Percentiles rank a stretch among this genome's conserved stretches.
These are phyloP conservation scores for Aplosporella prunicola DNA, from an alignment of 2,329 filamentous ascomycete species.

Conservation along the genomic window DNA sequence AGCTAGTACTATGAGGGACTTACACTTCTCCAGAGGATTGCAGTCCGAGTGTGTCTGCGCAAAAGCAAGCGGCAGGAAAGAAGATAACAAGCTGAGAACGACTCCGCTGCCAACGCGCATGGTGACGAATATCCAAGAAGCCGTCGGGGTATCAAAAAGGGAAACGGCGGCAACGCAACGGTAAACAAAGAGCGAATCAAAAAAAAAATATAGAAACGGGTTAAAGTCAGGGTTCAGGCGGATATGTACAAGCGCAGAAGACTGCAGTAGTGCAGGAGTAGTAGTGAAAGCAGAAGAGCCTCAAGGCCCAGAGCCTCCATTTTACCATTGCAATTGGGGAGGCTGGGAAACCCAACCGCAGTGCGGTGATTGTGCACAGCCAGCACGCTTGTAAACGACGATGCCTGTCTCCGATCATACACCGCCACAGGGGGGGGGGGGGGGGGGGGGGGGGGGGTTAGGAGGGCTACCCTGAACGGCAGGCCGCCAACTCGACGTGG, in stretches of 20 bases:
- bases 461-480: too few relatives aligned
- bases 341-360: slow-evolving; percentile 2
- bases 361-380: not conserved
- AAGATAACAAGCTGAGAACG: not conserved
- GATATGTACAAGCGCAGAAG: slow-evolving; percentile 6
- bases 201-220: not conserved
- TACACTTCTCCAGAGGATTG: slow-evolving; percentile 17
- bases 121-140: not conserved
- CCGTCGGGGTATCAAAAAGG: not conserved
- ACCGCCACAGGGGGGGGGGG: not conserved
- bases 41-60: slow-evolving; percentile 29
- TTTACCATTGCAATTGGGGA: slow-evolving; percentile 2
- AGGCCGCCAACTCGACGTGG: not conserved
- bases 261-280: slow-evolving; percentile 4
- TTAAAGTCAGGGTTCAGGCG: not conserved
- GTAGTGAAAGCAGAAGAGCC: slow-evolving; percentile 2
- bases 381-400: not conserved
- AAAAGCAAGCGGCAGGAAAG: slow-evolving; percentile 1
- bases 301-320: slow-evolving; percentile 2
- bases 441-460: too few relatives aligned
- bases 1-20: slow-evolving; percentile 12
- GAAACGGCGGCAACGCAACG: not conserved
- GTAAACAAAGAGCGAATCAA: not conserved
- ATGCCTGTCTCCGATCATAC: slow-evolving; percentile 1
- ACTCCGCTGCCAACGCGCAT: not conserved